Percentiles rank a stretch among this genome's conserved stretches.
phyloP scores from a whole-genome alignment of 2,329 filamentous ascomycete genomes.

The Venturia nashicola region DNA sequence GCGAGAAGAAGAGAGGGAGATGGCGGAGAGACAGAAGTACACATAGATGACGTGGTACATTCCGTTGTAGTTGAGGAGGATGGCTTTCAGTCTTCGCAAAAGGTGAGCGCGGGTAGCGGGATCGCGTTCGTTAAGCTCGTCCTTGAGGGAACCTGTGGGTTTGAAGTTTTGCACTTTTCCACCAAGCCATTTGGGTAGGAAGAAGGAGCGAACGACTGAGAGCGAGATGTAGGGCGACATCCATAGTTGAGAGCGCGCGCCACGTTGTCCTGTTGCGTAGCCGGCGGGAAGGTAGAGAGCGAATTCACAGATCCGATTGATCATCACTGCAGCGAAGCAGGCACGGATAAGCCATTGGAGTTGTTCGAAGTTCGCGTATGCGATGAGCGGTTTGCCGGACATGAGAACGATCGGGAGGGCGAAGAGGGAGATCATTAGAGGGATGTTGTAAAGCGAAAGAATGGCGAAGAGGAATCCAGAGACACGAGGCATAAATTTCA shows the following conservation, averaged over 20 bases:
- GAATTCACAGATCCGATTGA: slow-evolving; percentile 12
- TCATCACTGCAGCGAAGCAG: slow-evolving; percentile 11
- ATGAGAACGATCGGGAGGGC: slow-evolving; percentile 12
- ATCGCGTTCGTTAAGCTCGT: slow-evolving; percentile 14
- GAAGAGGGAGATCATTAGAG: slow-evolving; percentile 11
- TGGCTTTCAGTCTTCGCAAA: slow-evolving; percentile 8
- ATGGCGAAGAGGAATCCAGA: slow-evolving; percentile 12
- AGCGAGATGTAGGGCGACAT: slow-evolving; percentile 14
- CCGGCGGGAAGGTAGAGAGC: slow-evolving; percentile 11
- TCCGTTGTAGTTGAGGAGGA: slow-evolving; percentile 11
- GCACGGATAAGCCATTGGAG: slow-evolving; percentile 12
- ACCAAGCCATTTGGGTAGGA: slow-evolving; percentile 14
- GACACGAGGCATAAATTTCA: slow-evolving; percentile 12
- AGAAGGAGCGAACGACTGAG: slow-evolving; percentile 13
- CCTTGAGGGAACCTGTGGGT: slow-evolving; percentile 11
- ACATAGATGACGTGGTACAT: slow-evolving; percentile 11
- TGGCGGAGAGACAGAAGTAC: slow-evolving; percentile 10
- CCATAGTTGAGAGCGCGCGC: slow-evolving; percentile 11
- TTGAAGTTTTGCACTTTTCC: slow-evolving; percentile 11
- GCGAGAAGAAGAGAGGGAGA: slow-evolving; percentile 3
- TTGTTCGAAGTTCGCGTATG: slow-evolving; percentile 11
- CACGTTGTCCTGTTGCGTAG: slow-evolving; percentile 12
- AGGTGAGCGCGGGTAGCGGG: slow-evolving; percentile 9
- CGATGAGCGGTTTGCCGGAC: slow-evolving; percentile 12
- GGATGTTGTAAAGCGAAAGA: slow-evolving; percentile 11